Conservation (phyloP, 805 yeast species). For the Yarrowia divulgata region DNA sequence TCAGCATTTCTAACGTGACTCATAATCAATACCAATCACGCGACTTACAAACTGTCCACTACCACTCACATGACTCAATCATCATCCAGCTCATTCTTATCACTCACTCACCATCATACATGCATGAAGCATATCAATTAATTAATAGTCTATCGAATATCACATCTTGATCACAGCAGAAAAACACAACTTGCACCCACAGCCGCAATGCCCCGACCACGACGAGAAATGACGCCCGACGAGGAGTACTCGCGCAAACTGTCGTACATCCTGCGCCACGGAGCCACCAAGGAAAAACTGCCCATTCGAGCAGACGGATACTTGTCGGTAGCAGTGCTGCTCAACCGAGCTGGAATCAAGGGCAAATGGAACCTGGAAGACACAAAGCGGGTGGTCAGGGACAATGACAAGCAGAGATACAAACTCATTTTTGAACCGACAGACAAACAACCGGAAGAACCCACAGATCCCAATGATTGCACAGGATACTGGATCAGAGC, state of each 20-base stretch:
- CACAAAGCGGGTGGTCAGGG: conserved; percentile 64
- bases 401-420: conserved; percentile 77
- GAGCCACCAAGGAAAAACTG: conserved; percentile 73
- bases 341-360: conserved; percentile 65
- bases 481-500: conserved; percentile 67
- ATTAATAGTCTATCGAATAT: too few species aligned
- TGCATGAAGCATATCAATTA: too few species aligned
- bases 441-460: conserved; percentile 21
- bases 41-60: too few species aligned
- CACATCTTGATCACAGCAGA: too few species aligned
- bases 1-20: too few species aligned
- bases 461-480: conserved; percentile 40
- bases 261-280: conserved; percentile 83
- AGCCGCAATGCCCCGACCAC: conserved; percentile 23
- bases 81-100: too few species aligned
- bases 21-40: too few species aligned
- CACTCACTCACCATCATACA: too few species aligned
- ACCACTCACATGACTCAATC: too few species aligned
- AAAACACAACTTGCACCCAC: not conserved
- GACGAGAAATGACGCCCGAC: conserved; percentile 43
- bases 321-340: conserved; percentile 60
- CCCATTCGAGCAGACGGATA: conserved; percentile 73
- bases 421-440: conserved; percentile 50
- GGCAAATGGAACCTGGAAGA: conserved; percentile 65
- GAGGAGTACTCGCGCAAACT: conserved; percentile 72